Evolutionary conservation across 2,329 filamentous ascomycete genomes (phyloP).

Genomic region (Trematosphaeria pertusa): DNA sequence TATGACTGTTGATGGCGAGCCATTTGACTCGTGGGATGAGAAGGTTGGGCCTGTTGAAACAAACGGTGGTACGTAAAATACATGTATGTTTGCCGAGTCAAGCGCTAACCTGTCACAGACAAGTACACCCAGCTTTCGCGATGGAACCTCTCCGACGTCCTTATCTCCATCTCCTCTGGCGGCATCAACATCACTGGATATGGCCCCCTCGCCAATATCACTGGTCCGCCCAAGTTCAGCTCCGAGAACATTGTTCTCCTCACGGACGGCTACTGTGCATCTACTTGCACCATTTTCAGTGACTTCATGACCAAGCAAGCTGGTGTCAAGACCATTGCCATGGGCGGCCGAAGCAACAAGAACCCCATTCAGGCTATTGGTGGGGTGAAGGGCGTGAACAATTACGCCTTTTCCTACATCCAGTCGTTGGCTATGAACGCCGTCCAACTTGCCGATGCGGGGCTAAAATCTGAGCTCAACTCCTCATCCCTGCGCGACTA

Average conservation of each 20-base stretch:
- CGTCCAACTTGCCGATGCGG: slow-evolving; percentile 18
- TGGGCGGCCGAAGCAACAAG: slow-evolving; percentile 57
- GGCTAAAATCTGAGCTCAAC: slow-evolving; percentile 31
- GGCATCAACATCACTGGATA: slow-evolving; percentile 48
- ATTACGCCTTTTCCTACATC: slow-evolving; percentile 43
- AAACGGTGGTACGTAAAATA: slow-evolving; percentile 32
- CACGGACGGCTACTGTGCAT: slow-evolving; percentile 66
- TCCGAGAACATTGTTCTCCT: slow-evolving; percentile 60
- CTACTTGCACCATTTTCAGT: slow-evolving; percentile 64
- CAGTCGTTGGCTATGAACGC: slow-evolving; percentile 32
- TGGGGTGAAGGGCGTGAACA: slow-evolving; percentile 59
- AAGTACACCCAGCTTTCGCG: slow-evolving; percentile 40
- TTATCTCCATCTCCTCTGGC: slow-evolving; percentile 36
- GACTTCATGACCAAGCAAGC: slow-evolving; percentile 62
- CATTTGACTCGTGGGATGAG: slow-evolving; percentile 56
- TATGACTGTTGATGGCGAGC: slow-evolving; percentile 57
- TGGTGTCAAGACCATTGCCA: slow-evolving; percentile 61
- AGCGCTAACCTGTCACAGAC: slow-evolving; percentile 47
- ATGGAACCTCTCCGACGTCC: slow-evolving; percentile 47
- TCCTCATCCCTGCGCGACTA: slow-evolving; percentile 38
- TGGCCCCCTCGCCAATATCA: slow-evolving; percentile 51
- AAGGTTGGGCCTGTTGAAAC: slow-evolving; percentile 44
- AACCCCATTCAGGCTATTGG: slow-evolving; percentile 63
- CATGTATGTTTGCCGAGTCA: background rate
- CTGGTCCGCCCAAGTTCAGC: slow-evolving; percentile 57